Conservation (phyloP, 495 filamentous ascomycete genomes). For the Penicillium cosmopolitanum region DNA sequence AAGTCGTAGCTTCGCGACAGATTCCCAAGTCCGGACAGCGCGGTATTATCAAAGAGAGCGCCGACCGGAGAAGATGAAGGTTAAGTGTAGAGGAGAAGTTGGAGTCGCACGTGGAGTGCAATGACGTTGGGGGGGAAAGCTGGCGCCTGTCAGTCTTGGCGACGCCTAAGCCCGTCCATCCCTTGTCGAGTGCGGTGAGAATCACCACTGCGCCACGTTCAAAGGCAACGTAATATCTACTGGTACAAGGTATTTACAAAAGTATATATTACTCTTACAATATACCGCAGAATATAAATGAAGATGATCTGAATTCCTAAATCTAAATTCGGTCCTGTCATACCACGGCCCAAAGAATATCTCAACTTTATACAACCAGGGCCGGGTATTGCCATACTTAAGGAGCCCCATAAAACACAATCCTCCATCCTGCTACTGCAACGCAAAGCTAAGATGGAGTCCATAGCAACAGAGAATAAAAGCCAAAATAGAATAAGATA, state of each 20-base stretch:
- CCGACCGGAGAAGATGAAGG: slow-evolving; percentile 21
- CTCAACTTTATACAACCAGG: background rate
- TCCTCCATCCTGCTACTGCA: background rate
- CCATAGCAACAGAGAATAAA: slow-evolving; percentile 4
- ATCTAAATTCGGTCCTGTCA: background rate
- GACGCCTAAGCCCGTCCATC: slow-evolving; percentile 31
- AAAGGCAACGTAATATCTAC: background rate
- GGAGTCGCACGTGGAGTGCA: slow-evolving; percentile 29
- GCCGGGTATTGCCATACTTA: background rate
- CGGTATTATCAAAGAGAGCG: slow-evolving; percentile 16
- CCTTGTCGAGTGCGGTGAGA: slow-evolving; percentile 13
- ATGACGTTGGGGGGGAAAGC: slow-evolving; percentile 44
- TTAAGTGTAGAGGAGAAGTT: slow-evolving; percentile 6
- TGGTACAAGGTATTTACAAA: background rate
- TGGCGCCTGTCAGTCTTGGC: slow-evolving; percentile 44
- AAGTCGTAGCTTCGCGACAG: slow-evolving; percentile 23
- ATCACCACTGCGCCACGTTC: background rate
- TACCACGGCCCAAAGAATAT: background rate
- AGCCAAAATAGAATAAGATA: background rate
- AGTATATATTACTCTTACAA: background rate
- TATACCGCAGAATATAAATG: too few relatives aligned
- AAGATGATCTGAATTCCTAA: background rate
- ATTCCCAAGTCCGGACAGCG: slow-evolving; percentile 31
- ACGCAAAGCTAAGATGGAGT: background rate
- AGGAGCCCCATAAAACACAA: background rate